Evolutionary conservation across 352 stramenopile species (phyloP).

Genomic region (Phytophthora tubulina): DNA sequence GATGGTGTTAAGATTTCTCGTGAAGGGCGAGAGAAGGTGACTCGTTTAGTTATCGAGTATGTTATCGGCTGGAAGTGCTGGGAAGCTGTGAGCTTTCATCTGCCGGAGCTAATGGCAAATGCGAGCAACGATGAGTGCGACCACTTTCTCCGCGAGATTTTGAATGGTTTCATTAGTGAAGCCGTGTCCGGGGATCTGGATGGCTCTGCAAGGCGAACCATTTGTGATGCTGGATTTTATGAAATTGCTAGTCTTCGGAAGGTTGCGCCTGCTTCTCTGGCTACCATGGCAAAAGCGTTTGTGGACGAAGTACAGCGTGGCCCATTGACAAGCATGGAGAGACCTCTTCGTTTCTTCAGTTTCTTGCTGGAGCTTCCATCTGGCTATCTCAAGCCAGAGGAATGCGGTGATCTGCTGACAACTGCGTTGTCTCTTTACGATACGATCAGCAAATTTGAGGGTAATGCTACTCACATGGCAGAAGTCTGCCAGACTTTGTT

Average conservation of each 20-base stretch:
- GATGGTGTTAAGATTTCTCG: conserved; percentile 14
- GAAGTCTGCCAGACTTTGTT: conserved; percentile 33
- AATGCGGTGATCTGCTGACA: conserved; percentile 37
- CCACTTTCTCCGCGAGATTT: conserved; percentile 45
- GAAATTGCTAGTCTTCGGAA: conserved; percentile 68
- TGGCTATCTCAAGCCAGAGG: conserved; percentile 43
- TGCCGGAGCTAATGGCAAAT: conserved; percentile 69
- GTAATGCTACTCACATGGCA: conserved; percentile 2
- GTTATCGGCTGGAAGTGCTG: conserved; percentile 73
- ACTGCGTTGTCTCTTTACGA: conserved; percentile 38
- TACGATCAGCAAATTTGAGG: conserved; percentile 8
- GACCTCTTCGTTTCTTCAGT: conserved; percentile 34
- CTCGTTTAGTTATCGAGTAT: conserved; percentile 65
- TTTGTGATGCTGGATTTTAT: conserved; percentile 85
- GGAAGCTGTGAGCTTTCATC: conserved; percentile 75
- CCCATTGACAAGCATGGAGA: conserved; percentile 16
- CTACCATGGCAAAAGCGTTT: conserved; percentile 32
- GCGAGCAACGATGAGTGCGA: conserved; percentile 41
- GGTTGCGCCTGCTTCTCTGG: conserved; percentile 53
- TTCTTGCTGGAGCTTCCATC: conserved; percentile 48
- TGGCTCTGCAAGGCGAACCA: conserved; percentile 49
- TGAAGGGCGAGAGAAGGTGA: conserved; percentile 37
- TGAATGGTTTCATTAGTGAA: conserved; percentile 50
- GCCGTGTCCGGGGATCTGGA: conserved; percentile 21
- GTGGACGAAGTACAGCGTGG: conserved; percentile 28